Percentiles rank a stretch among this genome's conserved stretches.
Evolutionary conservation across 2,329 filamentous ascomycete genomes (phyloP).

Genomic region (Pyrenophora tritici-repentis): DNA sequence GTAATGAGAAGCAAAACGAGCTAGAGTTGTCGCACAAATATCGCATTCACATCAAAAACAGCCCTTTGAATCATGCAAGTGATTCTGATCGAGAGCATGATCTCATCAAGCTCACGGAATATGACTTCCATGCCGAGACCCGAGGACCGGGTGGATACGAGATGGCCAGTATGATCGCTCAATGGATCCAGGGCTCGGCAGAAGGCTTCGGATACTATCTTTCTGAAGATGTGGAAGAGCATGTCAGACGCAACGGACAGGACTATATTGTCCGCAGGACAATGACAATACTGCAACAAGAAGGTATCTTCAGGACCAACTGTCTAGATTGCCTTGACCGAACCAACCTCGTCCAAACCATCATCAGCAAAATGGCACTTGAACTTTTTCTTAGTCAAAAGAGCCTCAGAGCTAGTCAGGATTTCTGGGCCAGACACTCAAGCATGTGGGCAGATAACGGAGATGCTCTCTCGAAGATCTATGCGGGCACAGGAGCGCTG

Average conservation of each 20-base stretch:
- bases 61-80: conserved; percentile 68
- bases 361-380: conserved; percentile 91
- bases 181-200: conserved; percentile 76
- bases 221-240: conserved; percentile 70
- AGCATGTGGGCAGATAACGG: conserved; percentile 97
- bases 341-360: conserved; percentile 94
- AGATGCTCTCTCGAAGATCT: conserved; percentile 90
- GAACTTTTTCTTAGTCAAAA: conserved; percentile 81
- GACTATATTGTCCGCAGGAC: conserved; percentile 48
- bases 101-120: conserved; percentile 80
- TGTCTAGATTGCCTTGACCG: conserved; percentile 95
- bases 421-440: conserved; percentile 92
- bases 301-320: conserved; percentile 94
- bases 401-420: conserved; percentile 69
- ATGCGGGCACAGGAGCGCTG: conserved; percentile 91
- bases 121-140: conserved; percentile 96
- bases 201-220: conserved; percentile 93
- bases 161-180: conserved; percentile 81
- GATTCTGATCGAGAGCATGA: conserved; percentile 67
- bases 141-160: conserved; percentile 86
- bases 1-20: conserved; percentile 84
- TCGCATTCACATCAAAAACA: conserved; percentile 74
- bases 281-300: conserved; percentile 82
- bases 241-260: conserved; percentile 49
- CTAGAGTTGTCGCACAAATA: conserved; percentile 81